phyloP scores from a whole-genome alignment of 805 yeast genomes.

The Allodekkera sacchari region DNA sequence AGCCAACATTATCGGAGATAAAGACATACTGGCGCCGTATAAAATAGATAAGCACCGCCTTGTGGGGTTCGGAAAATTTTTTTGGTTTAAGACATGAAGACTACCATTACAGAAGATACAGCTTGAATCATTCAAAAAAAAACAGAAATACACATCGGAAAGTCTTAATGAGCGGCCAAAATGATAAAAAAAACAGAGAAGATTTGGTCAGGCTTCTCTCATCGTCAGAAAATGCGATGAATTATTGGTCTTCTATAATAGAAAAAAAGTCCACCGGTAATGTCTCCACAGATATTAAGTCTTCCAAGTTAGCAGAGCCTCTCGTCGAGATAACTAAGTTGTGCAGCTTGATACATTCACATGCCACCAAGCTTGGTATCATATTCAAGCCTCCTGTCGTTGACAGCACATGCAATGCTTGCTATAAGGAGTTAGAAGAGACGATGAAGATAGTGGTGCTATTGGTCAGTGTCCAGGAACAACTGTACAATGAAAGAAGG shows the following conservation, averaged over 20 bases:
- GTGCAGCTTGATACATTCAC: conserved; percentile 56
- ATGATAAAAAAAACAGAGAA: no score
- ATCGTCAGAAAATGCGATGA: conserved; percentile 13
- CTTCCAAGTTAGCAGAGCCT: conserved; percentile 33
- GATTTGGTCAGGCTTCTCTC: conserved; percentile 8
- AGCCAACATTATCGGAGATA: no score
- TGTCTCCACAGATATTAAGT: conserved; percentile 6
- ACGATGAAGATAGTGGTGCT: conserved; percentile 36
- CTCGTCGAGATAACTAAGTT: conserved; percentile 53
- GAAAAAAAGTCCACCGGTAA: neutral
- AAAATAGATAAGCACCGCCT: no score
- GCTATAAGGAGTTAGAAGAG: conserved; percentile 39
- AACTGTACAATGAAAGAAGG: conserved; percentile 28
- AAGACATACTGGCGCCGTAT: no score
- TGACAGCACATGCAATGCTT: conserved; percentile 33
- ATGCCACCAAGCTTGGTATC: conserved; percentile 68
- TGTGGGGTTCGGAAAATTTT: no score
- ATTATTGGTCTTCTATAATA: conserved; percentile 9
- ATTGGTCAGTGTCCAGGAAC: conserved; percentile 36
- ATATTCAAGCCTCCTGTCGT: conserved; percentile 54
- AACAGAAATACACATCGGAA: no score
- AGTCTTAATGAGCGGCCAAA: no score
- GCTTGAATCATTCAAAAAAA: no score
- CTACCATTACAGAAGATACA: no score
- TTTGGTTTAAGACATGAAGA: no score